Percentiles rank a stretch among this genome's conserved stretches.
These are phyloP conservation scores for Chlorencoelia australis DNA, from an alignment of 2,329 filamentous ascomycete species.

Conservation along the genomic window DNA sequence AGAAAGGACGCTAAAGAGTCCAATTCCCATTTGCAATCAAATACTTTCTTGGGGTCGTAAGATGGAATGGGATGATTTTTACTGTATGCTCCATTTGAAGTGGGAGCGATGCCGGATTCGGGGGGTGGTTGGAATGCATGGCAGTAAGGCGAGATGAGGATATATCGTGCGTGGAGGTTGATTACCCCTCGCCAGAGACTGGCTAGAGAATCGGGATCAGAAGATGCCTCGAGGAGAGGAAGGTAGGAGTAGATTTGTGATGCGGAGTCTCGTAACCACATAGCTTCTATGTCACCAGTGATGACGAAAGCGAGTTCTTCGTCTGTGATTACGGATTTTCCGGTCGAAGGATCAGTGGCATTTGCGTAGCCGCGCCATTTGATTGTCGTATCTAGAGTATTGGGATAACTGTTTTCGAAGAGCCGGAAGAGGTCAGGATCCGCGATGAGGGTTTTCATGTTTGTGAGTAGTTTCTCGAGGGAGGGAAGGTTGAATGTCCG, in stretches of 20 bases:
- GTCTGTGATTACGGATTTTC: constrained; percentile 28
- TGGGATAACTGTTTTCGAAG: constrained; percentile 65
- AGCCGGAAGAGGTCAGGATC: constrained; percentile 67
- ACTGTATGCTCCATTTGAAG: constrained; percentile 47
- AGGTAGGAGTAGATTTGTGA: constrained; percentile 64
- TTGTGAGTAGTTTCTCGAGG: constrained; percentile 65
- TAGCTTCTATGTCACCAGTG: constrained; percentile 61
- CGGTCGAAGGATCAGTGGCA: constrained; percentile 29
- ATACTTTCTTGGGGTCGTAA: constrained; percentile 62
- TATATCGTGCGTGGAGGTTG: constrained; percentile 59
- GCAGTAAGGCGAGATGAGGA: constrained; percentile 69
- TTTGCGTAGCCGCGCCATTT: constrained; percentile 53
- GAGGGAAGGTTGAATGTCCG: constrained; percentile 69
- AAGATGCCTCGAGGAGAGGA: constrained; percentile 47
- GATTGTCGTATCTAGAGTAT: constrained; percentile 65
- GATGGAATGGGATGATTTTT: constrained; percentile 55
- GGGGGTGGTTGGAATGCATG: constrained; percentile 82
- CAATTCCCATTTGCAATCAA: constrained; percentile 94
- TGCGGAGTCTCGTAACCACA: constrained; percentile 82
- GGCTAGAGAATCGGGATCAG: constrained; percentile 47
- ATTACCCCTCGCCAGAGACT: constrained; percentile 60
- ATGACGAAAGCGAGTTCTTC: constrained; percentile 55
- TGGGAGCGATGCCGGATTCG: constrained; percentile 55
- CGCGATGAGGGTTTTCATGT: constrained; percentile 57
- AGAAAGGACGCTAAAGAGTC: constrained; percentile 85